Evolutionary conservation across 345 rosid genomes (phyloP), one percentile per base, ranked within the genome.

Genomic region (Abelmoschus esculentus): DNA sequence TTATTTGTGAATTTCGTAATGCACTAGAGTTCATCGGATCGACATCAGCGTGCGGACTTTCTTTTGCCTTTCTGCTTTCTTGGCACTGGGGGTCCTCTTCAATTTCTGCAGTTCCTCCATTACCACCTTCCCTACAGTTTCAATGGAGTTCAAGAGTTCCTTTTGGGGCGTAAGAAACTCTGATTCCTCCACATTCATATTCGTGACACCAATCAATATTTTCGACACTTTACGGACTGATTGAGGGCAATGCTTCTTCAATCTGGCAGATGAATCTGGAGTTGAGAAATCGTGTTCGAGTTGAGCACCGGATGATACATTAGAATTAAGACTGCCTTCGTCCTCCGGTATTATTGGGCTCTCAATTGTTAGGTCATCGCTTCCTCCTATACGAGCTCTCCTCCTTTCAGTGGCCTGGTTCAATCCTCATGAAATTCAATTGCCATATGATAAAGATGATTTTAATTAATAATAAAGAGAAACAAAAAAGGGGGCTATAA

Each of bases 111-210:
- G 70, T 71, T 91, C 96, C 63, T 85, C 87, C 90, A 80, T 84
- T 26, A 95, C 96, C 28, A 77, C 87, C 62, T 87, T 83, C 82
- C 83, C 90, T 5, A 91, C 91, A 18, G 77, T 76, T 77, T 95
- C 97, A 28, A 95, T 88, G 22, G 97, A 85, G 74, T 87, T 79
- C 70, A 91, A 76, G 4, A 95, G 89, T 56, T 88, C 91, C 83
- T 83, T 95, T 80, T 95, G 93, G 0, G 96, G 97, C 13, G 99
- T 95, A 63, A 90, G 72, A 73, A 74, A 74, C 44, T 86, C 96
- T 7, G 86, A 76, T 44, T 80, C 87, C 38, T 54, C 87, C 10
- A 72, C 63, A 7, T 74, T 62, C 79, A 73, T 79, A 54, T 84
- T 84, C 6, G 84, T 77, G 63, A 86, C 67, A 64, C 83, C 80